These are phyloP conservation scores for Purshia tridentata DNA, from an alignment of 306 rosid genomes.

Conservation along the genomic window DNA sequence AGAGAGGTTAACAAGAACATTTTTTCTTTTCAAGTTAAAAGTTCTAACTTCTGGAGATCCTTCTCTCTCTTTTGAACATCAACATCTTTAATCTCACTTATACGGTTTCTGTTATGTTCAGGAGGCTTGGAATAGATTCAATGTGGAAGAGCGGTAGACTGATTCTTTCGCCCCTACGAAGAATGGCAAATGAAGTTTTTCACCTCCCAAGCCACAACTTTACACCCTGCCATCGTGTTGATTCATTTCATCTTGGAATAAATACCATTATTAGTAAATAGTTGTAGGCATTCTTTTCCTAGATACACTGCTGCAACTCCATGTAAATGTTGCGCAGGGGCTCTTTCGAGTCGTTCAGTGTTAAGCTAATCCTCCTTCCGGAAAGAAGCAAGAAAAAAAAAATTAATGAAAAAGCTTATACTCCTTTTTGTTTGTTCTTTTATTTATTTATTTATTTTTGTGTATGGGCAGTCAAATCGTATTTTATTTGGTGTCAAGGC, in stretches of 20 bases:
- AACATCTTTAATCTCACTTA: background rate
- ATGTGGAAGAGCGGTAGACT: conserved; percentile 68
- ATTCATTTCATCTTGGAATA: background rate
- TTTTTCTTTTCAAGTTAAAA: background rate
- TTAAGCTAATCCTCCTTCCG: background rate
- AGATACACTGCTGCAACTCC: background rate
- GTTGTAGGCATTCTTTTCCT: conserved; percentile 6
- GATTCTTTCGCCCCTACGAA: background rate
- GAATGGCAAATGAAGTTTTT: background rate
- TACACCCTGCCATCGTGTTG: background rate
- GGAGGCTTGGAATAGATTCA: conserved; percentile 97
- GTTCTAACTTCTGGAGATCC: background rate
- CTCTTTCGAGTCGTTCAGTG: background rate
- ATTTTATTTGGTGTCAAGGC: background rate
- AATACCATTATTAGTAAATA: conserved; percentile 3
- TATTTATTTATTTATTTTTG: too few species aligned
- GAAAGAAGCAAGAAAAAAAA: background rate
- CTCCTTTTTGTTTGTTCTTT: background rate
- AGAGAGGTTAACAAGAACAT: background rate
- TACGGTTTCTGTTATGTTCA: conserved; percentile 30
- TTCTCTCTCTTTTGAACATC: background rate
- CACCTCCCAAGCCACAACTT: background rate
- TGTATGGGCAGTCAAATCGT: background rate
- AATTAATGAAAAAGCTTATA: too few species aligned
- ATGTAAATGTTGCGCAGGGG: background rate